These are phyloP conservation scores for Adansonia gregorii DNA, from an alignment of 441 rosid genomes.

Conservation along the genomic window DNA sequence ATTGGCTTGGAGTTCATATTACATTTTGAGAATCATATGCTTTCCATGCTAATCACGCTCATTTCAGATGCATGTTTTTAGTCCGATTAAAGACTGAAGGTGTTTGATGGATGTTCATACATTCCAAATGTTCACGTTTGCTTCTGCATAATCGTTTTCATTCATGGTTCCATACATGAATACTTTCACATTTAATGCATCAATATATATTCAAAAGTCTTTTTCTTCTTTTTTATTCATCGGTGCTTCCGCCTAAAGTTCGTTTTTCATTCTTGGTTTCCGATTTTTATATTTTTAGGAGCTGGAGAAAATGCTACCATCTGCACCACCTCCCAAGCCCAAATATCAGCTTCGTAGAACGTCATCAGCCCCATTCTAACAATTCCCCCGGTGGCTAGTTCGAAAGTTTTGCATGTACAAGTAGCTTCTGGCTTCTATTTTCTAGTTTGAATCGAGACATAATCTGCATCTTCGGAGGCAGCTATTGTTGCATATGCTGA, in stretches of 20 bases:
- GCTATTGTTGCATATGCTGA: conserved; percentile 19
- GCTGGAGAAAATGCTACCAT: conserved; percentile 58
- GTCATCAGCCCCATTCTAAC: conserved; percentile 61
- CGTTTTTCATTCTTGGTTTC: conserved; percentile 5
- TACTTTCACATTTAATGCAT: background rate
- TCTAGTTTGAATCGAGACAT: background rate
- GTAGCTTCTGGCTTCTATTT: background rate
- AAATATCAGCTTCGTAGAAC: conserved; percentile 86
- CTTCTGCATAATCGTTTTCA: conserved; percentile 8
- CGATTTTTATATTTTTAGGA: conserved; percentile 42
- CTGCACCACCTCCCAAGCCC: conserved; percentile 63
- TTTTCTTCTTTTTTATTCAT: background rate
- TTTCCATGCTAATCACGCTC: background rate
- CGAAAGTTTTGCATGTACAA: conserved; percentile 23
- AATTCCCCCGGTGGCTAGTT: background rate
- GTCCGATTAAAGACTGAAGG: too few relatives aligned
- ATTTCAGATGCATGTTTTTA: too few relatives aligned
- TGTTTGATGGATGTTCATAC: too few relatives aligned
- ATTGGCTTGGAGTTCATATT: background rate
- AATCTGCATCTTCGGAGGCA: conserved; percentile 12
- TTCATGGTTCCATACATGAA: conserved; percentile 14
- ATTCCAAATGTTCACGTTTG: background rate
- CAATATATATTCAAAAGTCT: background rate
- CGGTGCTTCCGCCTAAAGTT: background rate
- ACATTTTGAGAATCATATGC: background rate